Percentiles rank a stretch among this genome's conserved stretches.
phyloP scores from a whole-genome alignment of 2,329 filamentous ascomycete genomes.

The Diaporthe velutina region DNA sequence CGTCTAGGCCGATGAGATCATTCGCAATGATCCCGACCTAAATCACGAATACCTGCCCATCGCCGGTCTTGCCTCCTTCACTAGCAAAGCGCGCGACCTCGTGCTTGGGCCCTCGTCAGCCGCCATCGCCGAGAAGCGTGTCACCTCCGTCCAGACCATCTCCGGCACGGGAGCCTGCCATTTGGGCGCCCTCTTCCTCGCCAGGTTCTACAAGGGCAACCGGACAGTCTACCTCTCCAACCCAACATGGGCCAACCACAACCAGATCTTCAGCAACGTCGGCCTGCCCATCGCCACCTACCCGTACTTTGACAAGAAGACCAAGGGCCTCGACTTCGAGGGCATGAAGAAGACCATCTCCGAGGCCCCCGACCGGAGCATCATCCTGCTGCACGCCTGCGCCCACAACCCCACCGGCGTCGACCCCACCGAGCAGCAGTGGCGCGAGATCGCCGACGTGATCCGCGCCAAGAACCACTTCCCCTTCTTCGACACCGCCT shows the following conservation, averaged over 20 bases:
- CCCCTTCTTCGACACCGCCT: conserved; percentile 98
- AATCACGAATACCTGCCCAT: conserved; percentile 99
- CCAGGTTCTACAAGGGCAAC: conserved; percentile 86
- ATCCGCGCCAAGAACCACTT: conserved; percentile 87
- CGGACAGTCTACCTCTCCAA: conserved; percentile 90
- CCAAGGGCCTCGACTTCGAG: conserved; percentile 91
- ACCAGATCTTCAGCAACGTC: conserved; percentile 97
- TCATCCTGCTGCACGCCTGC: conserved; percentile 94
- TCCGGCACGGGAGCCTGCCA: conserved; percentile 97
- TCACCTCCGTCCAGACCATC: conserved; percentile 90
- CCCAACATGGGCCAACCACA: conserved; percentile 98
- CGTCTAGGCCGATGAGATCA: conserved; percentile 85
- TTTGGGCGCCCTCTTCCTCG: conserved; percentile 91
- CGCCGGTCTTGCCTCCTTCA: conserved; percentile 87
- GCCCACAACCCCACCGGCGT: conserved; percentile 99
- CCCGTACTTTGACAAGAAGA: conserved; percentile 92
- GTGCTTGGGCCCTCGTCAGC: conserved; percentile 85
- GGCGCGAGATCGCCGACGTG: conserved; percentile 87
- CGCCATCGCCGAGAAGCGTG: conserved; percentile 86
- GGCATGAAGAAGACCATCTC: conserved; percentile 83
- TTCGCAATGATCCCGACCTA: conserved; percentile 88
- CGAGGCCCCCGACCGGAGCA: conserved; percentile 80
- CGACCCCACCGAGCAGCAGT: conserved; percentile 93
- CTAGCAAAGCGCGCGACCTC: conserved; percentile 89
- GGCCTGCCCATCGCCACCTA: conserved; percentile 83